Percentiles rank a stretch among this genome's conserved stretches.
phyloP scores from a whole-genome alignment of 441 rosid species.

The Adansonia gregorii region DNA sequence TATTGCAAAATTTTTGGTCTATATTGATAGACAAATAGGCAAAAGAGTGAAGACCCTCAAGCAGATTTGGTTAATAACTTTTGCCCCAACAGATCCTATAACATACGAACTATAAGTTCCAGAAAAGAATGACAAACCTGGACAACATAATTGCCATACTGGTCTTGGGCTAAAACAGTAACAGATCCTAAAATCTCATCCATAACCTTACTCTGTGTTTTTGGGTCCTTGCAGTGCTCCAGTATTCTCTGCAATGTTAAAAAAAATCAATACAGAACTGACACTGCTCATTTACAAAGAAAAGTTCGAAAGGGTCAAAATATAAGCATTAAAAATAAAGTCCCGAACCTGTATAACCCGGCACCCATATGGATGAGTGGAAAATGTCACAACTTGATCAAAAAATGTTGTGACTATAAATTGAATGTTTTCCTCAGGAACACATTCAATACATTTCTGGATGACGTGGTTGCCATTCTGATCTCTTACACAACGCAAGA shows the following conservation, averaged over 20 bases:
- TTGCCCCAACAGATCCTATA: background rate
- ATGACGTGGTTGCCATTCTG: conserved; percentile 94
- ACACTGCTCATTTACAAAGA: background rate
- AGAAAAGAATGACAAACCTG: conserved; percentile 55
- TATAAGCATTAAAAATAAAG: too few relatives aligned
- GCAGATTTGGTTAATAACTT: background rate
- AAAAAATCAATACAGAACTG: conserved; percentile 13
- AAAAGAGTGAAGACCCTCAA: conserved; percentile 13
- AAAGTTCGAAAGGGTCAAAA: too few relatives aligned
- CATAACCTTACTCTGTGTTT: conserved; percentile 80
- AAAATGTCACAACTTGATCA: conserved; percentile 74
- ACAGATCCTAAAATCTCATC: conserved; percentile 78
- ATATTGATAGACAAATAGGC: too few relatives aligned
- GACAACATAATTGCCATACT: conserved; percentile 89
- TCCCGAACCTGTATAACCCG: conserved; percentile 91
- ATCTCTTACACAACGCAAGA: conserved; percentile 85
- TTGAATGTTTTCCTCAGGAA: conserved; percentile 63
- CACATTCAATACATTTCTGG: conserved; percentile 85
- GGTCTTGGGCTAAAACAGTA: conserved; percentile 85
- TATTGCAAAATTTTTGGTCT: background rate
- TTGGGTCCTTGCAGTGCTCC: conserved; percentile 70
- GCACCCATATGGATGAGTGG: conserved; percentile 92
- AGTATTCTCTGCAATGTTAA: conserved; percentile 66
- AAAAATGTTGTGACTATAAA: conserved; percentile 53
- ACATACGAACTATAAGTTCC: background rate